Evolutionary conservation across 345 rosid species (phyloP), one percentile per base, ranked within the genome.

Genomic region (Pistacia atlantica): DNA sequence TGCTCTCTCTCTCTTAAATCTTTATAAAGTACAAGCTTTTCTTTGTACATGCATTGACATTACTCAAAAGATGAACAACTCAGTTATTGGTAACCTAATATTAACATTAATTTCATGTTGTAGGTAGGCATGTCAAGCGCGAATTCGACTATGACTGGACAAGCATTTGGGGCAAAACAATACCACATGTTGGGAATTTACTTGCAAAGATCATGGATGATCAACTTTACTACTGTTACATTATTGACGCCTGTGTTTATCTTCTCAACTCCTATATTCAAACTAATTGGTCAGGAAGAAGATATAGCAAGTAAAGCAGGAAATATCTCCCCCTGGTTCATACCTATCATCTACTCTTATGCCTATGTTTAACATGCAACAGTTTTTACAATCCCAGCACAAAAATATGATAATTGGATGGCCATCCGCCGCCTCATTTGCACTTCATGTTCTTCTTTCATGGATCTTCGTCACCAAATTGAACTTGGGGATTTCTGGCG

Each of bases 321-420:
- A 20, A 16, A 55, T 38, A 54, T 75, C 56, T 54, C 71, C 5
- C 54, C 54, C 1, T 75, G 64, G 71, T 75, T 75, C 71, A 75
- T 65, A 4, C 65, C 63, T 14, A 64, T 74, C 4, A 62, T 74
- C 35, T 74, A 51, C 60, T 74, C 54, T 11, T 75, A 54, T 2
- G 71, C 55, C 11, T 1, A 11, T 20, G 63, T 12, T 64, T 3
- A 80, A 80, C 54, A 71, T 65, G 35, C 89, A 78, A 69, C 82
- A 62, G 86, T 84, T 55, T 77, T 75, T 86, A 28, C 87, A 86
- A 63, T 75, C 87, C 3, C 89, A 86, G 66, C 65, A 77, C 25
- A 86, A 76, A 33, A 82, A 84, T 76, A 65, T 16, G 62, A 60
- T 82, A 14, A 67, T 86, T 2, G 82, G 72, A 11, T 86, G 84